phyloP scores from a whole-genome alignment of 2,329 filamentous ascomycete genomes.

The Magnaporthiopsis incrustans region DNA sequence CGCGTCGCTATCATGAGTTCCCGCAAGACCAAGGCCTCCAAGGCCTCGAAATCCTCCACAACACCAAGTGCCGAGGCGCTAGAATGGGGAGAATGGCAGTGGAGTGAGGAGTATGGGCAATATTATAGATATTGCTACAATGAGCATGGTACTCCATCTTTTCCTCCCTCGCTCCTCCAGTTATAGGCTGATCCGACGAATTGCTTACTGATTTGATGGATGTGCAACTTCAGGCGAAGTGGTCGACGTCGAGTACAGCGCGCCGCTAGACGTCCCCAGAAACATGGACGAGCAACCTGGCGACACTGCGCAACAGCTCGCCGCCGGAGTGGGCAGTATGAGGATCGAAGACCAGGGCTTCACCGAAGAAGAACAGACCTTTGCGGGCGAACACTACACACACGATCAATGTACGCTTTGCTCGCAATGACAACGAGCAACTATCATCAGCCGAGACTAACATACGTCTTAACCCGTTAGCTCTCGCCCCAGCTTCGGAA shows the following conservation, averaged over 20 bases:
- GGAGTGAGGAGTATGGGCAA: not conserved
- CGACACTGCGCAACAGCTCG: not conserved
- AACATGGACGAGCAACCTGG: not conserved
- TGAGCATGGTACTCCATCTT: not conserved
- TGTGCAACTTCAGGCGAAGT: not conserved
- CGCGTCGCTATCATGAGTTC: not conserved
- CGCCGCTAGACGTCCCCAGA: not conserved
- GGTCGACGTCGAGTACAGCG: not conserved
- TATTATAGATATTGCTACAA: not conserved
- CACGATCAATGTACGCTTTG: not conserved
- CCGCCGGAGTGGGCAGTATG: not conserved
- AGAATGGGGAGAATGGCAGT: not conserved
- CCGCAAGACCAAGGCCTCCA: not conserved
- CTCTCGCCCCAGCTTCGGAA: not conserved
- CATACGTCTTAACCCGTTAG: not conserved
- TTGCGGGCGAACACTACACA: not conserved
- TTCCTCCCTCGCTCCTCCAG: not conserved
- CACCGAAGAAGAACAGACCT: not conserved
- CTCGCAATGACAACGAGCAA: not conserved
- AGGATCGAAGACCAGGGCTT: not conserved
- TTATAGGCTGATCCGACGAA: not conserved
- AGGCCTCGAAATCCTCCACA: not conserved
- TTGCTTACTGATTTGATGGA: not conserved
- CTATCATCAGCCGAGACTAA: not conserved
- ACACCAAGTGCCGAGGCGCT: too few species aligned